phyloP scores from a whole-genome alignment of 2,329 filamentous ascomycete genomes.

The Sphaceloma murrayae region DNA sequence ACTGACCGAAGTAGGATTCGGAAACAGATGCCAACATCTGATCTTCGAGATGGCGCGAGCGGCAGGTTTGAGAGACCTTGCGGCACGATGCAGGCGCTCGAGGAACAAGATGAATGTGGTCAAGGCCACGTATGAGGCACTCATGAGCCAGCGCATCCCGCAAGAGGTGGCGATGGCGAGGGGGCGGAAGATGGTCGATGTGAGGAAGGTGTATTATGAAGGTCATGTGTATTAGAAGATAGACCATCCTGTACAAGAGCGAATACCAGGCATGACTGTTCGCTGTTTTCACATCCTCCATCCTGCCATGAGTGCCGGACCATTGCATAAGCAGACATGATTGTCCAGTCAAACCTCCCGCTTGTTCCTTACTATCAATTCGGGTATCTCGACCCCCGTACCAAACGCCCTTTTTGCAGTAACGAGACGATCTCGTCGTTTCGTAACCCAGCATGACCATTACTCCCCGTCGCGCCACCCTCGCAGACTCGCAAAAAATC shows the following conservation, averaged over 20 bases:
- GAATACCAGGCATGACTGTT: too few relatives aligned
- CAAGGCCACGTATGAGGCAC: constrained; percentile 77
- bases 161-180: constrained; percentile 81
- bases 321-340: too few relatives aligned
- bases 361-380: too few relatives aligned
- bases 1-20: constrained; percentile 58
- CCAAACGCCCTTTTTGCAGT: too few relatives aligned
- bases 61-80: constrained; percentile 77
- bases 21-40: constrained; percentile 78
- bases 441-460: too few relatives aligned
- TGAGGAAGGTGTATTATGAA: constrained; percentile 93
- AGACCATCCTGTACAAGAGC: not conserved
- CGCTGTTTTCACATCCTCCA: too few relatives aligned
- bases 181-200: constrained; percentile 92
- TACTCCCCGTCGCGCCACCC: too few relatives aligned
- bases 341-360: too few relatives aligned
- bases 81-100: constrained; percentile 71
- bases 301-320: too few relatives aligned
- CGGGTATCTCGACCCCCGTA: too few relatives aligned
- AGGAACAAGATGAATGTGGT: constrained; percentile 97
- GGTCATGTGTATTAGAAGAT: constrained; percentile 53
- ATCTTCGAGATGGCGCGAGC: constrained; percentile 92
- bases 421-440: too few relatives aligned
- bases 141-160: constrained; percentile 74
- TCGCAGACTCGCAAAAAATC: too few relatives aligned